Conservation (phyloP, 352 stramenopile genomes). For the Globisporangium rhizosaccharum region DNA sequence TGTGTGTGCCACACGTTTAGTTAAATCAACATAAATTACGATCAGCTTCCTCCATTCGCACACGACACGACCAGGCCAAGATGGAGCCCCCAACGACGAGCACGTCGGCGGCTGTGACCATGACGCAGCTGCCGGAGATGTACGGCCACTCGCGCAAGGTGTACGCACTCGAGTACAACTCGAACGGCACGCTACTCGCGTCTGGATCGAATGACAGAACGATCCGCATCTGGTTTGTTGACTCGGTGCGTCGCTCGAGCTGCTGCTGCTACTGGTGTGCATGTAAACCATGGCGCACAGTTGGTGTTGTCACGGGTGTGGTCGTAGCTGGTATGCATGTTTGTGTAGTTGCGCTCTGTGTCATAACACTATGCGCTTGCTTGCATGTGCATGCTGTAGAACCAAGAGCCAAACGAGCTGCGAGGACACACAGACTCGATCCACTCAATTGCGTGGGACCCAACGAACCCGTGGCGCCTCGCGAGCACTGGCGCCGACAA, state of each 20-base stretch:
- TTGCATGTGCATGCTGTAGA: conserved; percentile 14
- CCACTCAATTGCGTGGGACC: conserved; percentile 70
- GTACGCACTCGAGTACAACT: conserved; percentile 81
- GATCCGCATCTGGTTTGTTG: conserved; percentile 71
- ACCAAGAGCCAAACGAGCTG: conserved; percentile 55
- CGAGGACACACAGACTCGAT: conserved; percentile 71
- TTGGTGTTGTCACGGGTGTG: no score
- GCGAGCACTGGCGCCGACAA: conserved; percentile 75
- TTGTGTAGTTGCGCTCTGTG: not conserved
- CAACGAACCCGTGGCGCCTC: conserved; percentile 48
- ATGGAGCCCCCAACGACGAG: conserved; percentile 8
- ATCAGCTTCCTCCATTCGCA: no score
- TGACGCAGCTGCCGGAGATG: conserved; percentile 65
- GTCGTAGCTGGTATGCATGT: no score
- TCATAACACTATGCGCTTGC: not conserved
- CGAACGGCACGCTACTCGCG: conserved; percentile 58
- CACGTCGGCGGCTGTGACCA: conserved; percentile 11
- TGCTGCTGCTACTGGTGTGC: no score
- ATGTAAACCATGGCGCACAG: no score
- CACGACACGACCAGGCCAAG: not conserved
- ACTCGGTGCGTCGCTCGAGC: conserved; percentile 28
- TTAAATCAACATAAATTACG: no score
- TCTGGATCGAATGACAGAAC: conserved; percentile 77
- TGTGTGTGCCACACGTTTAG: no score
- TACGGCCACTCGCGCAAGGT: conserved; percentile 76